Percentiles rank a stretch among this genome's conserved stretches.
Conservation (phyloP, 2,329 filamentous ascomycete genomes). For the Blumeriella jaapii region DNA sequence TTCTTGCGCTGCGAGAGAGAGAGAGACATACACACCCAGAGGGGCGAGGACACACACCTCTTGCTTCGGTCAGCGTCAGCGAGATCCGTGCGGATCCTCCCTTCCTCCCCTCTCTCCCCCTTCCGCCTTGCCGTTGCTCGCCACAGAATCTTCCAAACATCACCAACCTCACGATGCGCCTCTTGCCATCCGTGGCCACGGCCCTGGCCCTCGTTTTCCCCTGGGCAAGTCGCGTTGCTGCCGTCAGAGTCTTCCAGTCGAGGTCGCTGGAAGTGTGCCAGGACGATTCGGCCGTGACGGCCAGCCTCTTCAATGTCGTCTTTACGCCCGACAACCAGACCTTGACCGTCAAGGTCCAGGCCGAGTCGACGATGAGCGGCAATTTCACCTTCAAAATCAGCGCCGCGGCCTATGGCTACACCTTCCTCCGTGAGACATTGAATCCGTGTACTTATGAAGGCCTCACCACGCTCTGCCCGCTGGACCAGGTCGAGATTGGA, state of each 20-base stretch:
- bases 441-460: conserved; percentile 59
- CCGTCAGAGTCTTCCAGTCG: conserved; percentile 43
- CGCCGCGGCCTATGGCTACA: conserved; percentile 74
- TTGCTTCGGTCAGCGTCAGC: too few relatives aligned
- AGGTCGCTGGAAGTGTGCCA: conserved; percentile 79
- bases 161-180: conserved; percentile 8
- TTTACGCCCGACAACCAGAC: conserved; percentile 67
- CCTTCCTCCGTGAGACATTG: conserved; percentile 53
- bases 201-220: background rate
- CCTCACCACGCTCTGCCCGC: conserved; percentile 73
- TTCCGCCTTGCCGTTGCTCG: too few relatives aligned
- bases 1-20: background rate
- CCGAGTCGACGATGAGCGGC: conserved; percentile 72
- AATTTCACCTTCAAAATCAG: conserved; percentile 68
- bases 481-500: conserved; percentile 67
- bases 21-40: too few relatives aligned
- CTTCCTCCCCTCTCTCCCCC: background rate
- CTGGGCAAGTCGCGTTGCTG: conserved; percentile 3
- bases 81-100: too few relatives aligned
- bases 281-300: conserved; percentile 73
- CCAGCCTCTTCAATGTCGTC: conserved; percentile 76
- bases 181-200: conserved; percentile 1
- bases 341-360: conserved; percentile 62
- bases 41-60: background rate
- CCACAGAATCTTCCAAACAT: background rate